These are phyloP conservation scores for Podaxis sp. DNA, from an alignment of 768 basidiomycete genomes.

Conservation along the genomic window DNA sequence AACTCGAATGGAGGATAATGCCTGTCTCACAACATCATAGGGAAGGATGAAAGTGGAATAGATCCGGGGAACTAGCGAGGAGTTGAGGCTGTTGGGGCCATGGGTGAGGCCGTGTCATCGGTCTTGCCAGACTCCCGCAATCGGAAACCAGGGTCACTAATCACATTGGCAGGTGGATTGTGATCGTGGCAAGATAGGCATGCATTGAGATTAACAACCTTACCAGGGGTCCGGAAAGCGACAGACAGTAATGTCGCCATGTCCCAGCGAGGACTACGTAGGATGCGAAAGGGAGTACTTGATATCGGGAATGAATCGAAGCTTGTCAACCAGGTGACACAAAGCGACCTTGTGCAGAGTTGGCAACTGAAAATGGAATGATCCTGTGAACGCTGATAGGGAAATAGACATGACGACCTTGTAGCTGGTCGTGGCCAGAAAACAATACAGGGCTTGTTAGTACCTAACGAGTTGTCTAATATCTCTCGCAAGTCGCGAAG, in stretches of 20 bases:
- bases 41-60: background rate
- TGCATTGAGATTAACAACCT: no score
- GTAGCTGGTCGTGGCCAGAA: background rate
- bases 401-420: slow-evolving; percentile 7
- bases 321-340: background rate
- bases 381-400: slow-evolving; percentile 15
- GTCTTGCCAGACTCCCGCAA: slow-evolving; percentile 4
- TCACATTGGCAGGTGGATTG: background rate
- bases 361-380: slow-evolving; percentile 18
- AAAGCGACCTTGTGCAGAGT: background rate
- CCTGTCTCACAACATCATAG: background rate
- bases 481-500: background rate
- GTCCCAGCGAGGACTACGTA: background rate
- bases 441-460: background rate
- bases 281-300: background rate
- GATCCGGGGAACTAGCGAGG: slow-evolving; percentile 2
- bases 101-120: background rate
- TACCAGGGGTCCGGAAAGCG: background rate
- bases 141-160: slow-evolving; percentile 7
- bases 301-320: slow-evolving; percentile 5
- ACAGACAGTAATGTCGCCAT: background rate
- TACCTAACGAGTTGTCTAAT: background rate
- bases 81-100: background rate
- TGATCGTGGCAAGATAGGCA: background rate
- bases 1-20: background rate